Evolutionary conservation across 495 filamentous ascomycete species (phyloP).

Genomic region (Penicillium pulvis): DNA sequence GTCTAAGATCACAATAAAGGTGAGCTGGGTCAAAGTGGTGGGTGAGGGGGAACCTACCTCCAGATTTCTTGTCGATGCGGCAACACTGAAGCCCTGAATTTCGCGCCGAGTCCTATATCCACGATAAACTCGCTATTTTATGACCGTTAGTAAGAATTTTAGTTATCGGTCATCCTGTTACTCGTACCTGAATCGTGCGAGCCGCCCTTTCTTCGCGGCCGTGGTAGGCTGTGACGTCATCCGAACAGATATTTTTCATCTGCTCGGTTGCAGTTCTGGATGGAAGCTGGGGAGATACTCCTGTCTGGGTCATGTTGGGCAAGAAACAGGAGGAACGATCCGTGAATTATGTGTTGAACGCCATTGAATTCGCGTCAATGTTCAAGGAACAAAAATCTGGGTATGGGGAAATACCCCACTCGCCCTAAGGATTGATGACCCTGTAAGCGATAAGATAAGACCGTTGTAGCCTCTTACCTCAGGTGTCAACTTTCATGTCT

Average conservation of each 20-base stretch:
- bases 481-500: background rate
- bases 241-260: background rate
- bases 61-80: slow-evolving; percentile 68
- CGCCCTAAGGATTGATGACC: background rate
- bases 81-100: slow-evolving; percentile 62
- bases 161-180: background rate
- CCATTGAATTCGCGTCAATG: background rate
- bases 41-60: slow-evolving; percentile 41
- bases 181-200: slow-evolving; percentile 49
- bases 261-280: background rate
- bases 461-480: background rate
- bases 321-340: background rate
- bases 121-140: slow-evolving; percentile 63
- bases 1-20: background rate
- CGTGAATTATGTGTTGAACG: no score
- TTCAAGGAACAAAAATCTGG: background rate
- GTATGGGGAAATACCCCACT: background rate
- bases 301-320: background rate
- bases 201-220: slow-evolving; percentile 44
- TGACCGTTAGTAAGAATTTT: background rate
- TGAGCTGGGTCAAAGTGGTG: background rate
- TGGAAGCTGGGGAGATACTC: background rate
- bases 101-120: slow-evolving; percentile 70
- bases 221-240: slow-evolving; percentile 30
- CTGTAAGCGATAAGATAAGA: slow-evolving; percentile 1